Evolutionary conservation across 1,139 yeast genomes (phyloP), one percentile per base, ranked within the genome.

Genomic region (Geotrichum cucujoidarum): DNA sequence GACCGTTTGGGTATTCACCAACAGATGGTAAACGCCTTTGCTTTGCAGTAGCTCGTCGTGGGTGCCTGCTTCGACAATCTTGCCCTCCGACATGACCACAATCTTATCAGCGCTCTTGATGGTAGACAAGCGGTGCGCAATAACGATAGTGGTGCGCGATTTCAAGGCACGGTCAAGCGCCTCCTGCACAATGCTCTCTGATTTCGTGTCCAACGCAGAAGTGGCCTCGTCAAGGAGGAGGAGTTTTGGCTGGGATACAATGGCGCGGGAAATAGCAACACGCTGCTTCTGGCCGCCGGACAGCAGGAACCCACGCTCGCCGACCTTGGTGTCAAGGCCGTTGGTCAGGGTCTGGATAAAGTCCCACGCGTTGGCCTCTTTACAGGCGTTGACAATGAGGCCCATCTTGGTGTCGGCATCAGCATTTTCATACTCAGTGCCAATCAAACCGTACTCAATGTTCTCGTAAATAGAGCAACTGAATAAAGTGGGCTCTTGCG

Each of bases 241-340:
- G 31, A 83, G 72, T 43, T 72, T 68, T 1, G 92, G 90, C 49
- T 75, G 74, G 50, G 83, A 76, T 33, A 83, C 72, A 54, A 83
- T 72, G 2, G 95, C 90, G 54, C 96, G 71, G 0, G 96, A 95
- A 55, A 88, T 76, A 3, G 96, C 95, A 41, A 88, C 78, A 60
- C 96, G 74, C 67, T 88, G 97, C 64, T 86, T 86, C 62, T 88
- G 96, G 4, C 97, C 97, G 30, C 96, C 96, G 59, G 84, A 78
- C 54, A 81, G 66, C 40, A 67, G 71, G 51, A 66, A 64, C 33
- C 79, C 77, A 2, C 83, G 77, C 52, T 70, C 73, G 2, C 84
- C 84, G 24, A 81, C 74, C 25, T 70, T 65, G 1, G 86, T 80
- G 44, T 80, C 77, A 20, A 69, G 58, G 1, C 74, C 74, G 1